These are phyloP conservation scores for Sporobolomyces pararoseus DNA, from an alignment of 768 basidiomycete species.

Conservation along the genomic window DNA sequence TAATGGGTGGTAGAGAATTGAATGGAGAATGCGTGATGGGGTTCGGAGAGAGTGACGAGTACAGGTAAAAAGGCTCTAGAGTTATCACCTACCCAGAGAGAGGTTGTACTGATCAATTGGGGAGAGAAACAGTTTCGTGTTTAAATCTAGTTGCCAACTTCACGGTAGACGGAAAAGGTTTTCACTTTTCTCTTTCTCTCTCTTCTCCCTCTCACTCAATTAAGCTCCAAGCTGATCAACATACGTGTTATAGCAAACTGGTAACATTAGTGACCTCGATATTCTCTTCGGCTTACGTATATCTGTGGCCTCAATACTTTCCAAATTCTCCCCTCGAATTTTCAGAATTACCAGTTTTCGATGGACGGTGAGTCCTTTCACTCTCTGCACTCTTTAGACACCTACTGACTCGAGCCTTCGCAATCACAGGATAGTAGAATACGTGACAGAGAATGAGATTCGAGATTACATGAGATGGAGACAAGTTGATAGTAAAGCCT, in stretches of 20 bases:
- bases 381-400: background rate
- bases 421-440: slow-evolving; percentile 49
- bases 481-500: slow-evolving; percentile 82
- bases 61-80: slow-evolving; percentile 65
- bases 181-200: background rate
- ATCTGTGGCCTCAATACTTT: slow-evolving; percentile 77
- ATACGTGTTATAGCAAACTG: slow-evolving; percentile 63
- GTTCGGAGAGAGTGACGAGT: slow-evolving; percentile 97
- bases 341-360: slow-evolving; percentile 72
- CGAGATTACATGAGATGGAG: slow-evolving; percentile 95
- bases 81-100: background rate
- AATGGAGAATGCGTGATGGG: slow-evolving; percentile 79
- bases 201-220: background rate
- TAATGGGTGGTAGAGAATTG: slow-evolving; percentile 59
- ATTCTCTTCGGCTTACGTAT: slow-evolving; percentile 87
- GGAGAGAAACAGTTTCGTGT: slow-evolving; percentile 64
- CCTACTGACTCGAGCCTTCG: too few relatives aligned
- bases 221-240: background rate
- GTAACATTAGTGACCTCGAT: slow-evolving; percentile 73
- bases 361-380: slow-evolving; percentile 67
- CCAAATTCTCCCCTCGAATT: slow-evolving; percentile 64
- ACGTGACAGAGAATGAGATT: slow-evolving; percentile 67
- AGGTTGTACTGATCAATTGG: background rate
- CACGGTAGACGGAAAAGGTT: slow-evolving; percentile 72
- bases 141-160: slow-evolving; percentile 67